A percentile compares a stretch with the other conserved stretches of the same genome.
Evolutionary conservation across 2,329 filamentous ascomycete species (phyloP).

Genomic region (Colletotrichum orchidophilum): DNA sequence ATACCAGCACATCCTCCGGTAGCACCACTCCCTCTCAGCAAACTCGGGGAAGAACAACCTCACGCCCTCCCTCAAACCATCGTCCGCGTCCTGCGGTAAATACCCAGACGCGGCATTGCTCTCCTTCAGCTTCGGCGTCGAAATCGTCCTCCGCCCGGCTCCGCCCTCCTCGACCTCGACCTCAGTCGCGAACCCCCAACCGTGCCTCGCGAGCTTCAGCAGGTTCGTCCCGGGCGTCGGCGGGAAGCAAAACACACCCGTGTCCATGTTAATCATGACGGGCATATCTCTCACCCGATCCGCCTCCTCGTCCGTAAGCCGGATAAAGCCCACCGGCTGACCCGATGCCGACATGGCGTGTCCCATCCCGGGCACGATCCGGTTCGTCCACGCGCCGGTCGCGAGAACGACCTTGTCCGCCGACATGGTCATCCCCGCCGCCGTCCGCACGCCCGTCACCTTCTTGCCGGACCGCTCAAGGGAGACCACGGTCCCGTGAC

Average conservation of each 20-base stretch:
- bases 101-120: slow-evolving; percentile 74
- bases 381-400: slow-evolving; percentile 73
- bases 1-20: slow-evolving; percentile 70
- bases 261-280: slow-evolving; percentile 65
- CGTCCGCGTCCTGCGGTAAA: slow-evolving; percentile 69
- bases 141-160: slow-evolving; percentile 44
- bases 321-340: slow-evolving; percentile 72
- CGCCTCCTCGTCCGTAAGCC: slow-evolving; percentile 68
- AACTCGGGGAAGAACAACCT: slow-evolving; percentile 63
- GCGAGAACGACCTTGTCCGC: slow-evolving; percentile 69
- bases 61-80: slow-evolving; percentile 60
- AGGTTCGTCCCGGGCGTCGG: slow-evolving; percentile 58
- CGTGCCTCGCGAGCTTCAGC: slow-evolving; percentile 70
- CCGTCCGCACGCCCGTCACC: slow-evolving; percentile 40
- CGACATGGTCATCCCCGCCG: slow-evolving; percentile 41
- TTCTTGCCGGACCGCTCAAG: slow-evolving; percentile 33
- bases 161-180: slow-evolving; percentile 73
- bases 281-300: slow-evolving; percentile 61
- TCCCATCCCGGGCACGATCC: slow-evolving; percentile 61
- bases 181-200: slow-evolving; percentile 61
- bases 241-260: slow-evolving; percentile 65
- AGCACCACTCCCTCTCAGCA: slow-evolving; percentile 58
- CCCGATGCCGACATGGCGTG: slow-evolving; percentile 71
- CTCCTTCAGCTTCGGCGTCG: slow-evolving; percentile 60
- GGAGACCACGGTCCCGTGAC: slow-evolving; percentile 40